Evolutionary conservation across 2,329 filamentous ascomycete genomes (phyloP), one percentile per base, ranked within the genome.

Genomic region (Fusarium sp.): DNA sequence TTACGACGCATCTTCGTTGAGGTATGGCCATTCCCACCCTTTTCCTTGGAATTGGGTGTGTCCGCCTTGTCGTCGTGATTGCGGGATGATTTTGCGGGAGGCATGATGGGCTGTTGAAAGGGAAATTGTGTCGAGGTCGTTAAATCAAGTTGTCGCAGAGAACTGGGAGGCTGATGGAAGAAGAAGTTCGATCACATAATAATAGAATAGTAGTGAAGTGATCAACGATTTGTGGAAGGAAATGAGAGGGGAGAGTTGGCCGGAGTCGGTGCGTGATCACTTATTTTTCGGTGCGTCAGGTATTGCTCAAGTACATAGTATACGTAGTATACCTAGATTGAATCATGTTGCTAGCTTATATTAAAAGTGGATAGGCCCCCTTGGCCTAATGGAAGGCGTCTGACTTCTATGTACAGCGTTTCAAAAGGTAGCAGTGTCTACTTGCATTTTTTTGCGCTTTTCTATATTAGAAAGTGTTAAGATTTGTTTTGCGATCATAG

Each of bases 1-100:
- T 85, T 85, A 41, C 88, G 85, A 58, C 87, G 87, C 80, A 88
- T 84, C 79, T 90, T 90, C 66, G 86, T 83, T 59, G 86, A 86
- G 20, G 83, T 77, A 59, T 83, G 80, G 20, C 83, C 82, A 62
- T 79, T 78, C 56, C 81, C 81, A 66, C 80, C 82, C 78, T 86
- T 86, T 65, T 87, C 84, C 75, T 87, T 85, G n/a, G 75, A 50
- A 62, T 77, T 76, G 62, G 79, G 74, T 47, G 77, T 75, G 61
- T 87, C 85, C 56, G 80, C 64, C 76, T 86, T 87, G 71, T 87
- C 85, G 75, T 86, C 85, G 76, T 84, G 82, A 70, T 80, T 80
- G 69, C 84, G 84, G 53, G 84, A 82, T 52, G 83, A 77, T 79
- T 87, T 87, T 54, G 83, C 76, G 7, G 85, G 84, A 27, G 85